Evolutionary conservation across 306 rosid species (phyloP).

Genomic region (Adenanthera pavonina): DNA sequence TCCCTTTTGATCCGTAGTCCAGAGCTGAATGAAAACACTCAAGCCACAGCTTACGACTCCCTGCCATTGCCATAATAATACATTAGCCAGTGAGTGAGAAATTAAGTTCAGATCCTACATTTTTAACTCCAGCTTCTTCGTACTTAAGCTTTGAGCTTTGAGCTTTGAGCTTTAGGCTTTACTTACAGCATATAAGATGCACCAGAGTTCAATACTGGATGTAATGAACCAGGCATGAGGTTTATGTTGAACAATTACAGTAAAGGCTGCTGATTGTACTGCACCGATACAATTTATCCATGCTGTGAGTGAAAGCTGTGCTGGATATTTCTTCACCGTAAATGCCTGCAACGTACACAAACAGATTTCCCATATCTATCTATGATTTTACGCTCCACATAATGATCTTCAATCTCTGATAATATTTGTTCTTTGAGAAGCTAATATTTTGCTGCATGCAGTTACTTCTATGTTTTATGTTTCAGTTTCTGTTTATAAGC

Average conservation of each 20-base stretch:
- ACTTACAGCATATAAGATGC: constrained; percentile 16
- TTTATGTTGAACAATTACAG: constrained; percentile 39
- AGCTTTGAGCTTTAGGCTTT: neutral
- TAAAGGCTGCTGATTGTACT: constrained; percentile 49
- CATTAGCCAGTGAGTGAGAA: neutral
- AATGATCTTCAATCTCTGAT: neutral
- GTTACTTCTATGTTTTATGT: neutral
- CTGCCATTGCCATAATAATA: constrained; percentile 22
- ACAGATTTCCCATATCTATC: neutral
- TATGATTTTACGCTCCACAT: neutral
- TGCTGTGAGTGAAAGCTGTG: constrained; percentile 52
- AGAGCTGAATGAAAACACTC: constrained; percentile 41
- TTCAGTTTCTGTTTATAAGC: neutral
- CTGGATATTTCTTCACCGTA: constrained; percentile 55
- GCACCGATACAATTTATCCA: constrained; percentile 53
- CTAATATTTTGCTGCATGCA: neutral
- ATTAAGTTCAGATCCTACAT: neutral
- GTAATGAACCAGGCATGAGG: constrained; percentile 11
- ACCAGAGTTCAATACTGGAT: neutral
- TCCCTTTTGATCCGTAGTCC: constrained; percentile 1
- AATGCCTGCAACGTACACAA: constrained; percentile 41
- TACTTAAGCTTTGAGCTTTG: neutral
- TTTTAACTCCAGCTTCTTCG: neutral
- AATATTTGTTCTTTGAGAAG: neutral
- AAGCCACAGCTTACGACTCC: neutral